Conservation (phyloP, 768 basidiomycete species). For the Rhodotorula diobovata region DNA sequence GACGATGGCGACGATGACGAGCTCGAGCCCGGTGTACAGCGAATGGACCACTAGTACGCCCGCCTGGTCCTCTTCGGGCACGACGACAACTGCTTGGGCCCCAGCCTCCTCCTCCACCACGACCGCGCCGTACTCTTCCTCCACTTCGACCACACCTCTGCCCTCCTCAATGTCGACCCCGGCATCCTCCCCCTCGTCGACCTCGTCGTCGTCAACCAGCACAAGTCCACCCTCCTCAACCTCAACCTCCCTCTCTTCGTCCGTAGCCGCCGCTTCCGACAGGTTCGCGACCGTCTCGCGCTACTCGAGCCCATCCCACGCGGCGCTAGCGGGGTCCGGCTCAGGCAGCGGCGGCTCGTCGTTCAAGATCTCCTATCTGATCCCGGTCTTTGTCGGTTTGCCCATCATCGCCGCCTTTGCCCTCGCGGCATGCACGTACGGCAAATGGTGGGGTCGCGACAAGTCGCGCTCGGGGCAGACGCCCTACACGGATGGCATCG, state of each 20-base stretch:
- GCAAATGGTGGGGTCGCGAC: constrained; percentile 26
- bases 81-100: not conserved
- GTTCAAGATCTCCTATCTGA: constrained; percentile 35
- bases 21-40: not conserved
- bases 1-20: not conserved
- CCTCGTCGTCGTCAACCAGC: too few relatives aligned
- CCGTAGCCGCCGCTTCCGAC: not conserved
- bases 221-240: too few relatives aligned
- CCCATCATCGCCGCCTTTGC: constrained; percentile 22
- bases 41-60: not conserved
- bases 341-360: not conserved
- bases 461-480: not conserved
- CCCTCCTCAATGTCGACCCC: not conserved
- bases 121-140: not conserved
- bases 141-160: not conserved
- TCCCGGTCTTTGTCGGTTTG: constrained; percentile 31
- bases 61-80: not conserved
- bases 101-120: not conserved
- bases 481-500: not conserved
- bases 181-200: not conserved
- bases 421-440: constrained; percentile 26
- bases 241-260: not conserved
- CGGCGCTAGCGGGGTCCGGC: not conserved
- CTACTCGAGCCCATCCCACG: not conserved
- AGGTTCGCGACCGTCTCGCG: not conserved